These are phyloP conservation scores for Gaillardinia entomophila DNA, from an alignment of 805 yeast genomes.

Conservation along the genomic window DNA sequence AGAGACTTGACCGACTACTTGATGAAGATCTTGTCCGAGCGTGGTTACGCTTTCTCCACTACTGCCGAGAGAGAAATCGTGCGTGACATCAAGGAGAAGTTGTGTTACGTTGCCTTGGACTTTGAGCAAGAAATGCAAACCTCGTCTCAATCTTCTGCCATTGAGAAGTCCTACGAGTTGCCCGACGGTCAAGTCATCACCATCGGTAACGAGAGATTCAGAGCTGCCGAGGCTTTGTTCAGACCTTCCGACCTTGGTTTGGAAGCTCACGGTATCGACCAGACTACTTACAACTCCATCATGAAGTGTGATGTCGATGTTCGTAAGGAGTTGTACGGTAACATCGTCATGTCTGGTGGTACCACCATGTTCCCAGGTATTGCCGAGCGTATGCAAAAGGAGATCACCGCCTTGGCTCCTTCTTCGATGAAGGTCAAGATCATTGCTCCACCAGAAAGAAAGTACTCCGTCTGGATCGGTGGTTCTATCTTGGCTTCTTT, in stretches of 20 bases:
- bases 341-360: constrained; percentile 99
- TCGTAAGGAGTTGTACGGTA: constrained; percentile 97
- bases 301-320: constrained; percentile 99
- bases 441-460: constrained; percentile 99
- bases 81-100: constrained; percentile 94
- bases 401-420: constrained; percentile 98
- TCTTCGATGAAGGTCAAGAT: constrained; percentile 99
- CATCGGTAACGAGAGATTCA: constrained; percentile 99
- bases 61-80: constrained; percentile 98
- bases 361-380: constrained; percentile 99
- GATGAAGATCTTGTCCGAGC: constrained; percentile 97
- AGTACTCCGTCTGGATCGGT: constrained; percentile 99
- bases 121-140: constrained; percentile 99
- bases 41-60: constrained; percentile 98
- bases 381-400: constrained; percentile 99
- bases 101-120: constrained; percentile 98
- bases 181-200: constrained; percentile 99
- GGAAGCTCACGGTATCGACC: constrained; percentile 99
- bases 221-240: constrained; percentile 99
- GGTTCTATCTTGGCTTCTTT: constrained; percentile 98
- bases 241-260: constrained; percentile 87
- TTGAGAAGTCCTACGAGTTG: constrained; percentile 98
- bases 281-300: constrained; percentile 91
- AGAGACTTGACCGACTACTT: constrained; percentile 98
- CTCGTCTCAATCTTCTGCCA: constrained; percentile 95